These are phyloP conservation scores for Hericium rajendrae DNA, from an alignment of 768 basidiomycete genomes.

Conservation along the genomic window DNA sequence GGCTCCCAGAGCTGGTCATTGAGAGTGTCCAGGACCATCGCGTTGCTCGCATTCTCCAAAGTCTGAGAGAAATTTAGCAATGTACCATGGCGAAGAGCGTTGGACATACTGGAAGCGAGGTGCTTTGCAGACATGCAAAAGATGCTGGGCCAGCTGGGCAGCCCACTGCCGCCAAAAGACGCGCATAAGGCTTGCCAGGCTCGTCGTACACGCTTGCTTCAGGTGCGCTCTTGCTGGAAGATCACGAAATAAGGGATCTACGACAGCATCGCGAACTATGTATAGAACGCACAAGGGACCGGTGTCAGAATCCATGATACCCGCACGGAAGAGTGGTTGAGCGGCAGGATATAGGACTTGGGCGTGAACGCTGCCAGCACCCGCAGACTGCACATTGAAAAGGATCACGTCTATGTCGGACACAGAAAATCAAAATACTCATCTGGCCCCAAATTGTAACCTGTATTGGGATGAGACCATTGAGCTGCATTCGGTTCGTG, in stretches of 20 bases:
- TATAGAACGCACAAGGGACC: constrained; percentile 36
- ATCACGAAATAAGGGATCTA: not conserved
- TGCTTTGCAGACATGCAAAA: constrained; percentile 34
- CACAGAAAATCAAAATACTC: not conserved
- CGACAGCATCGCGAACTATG: not conserved
- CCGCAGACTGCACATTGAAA: constrained; percentile 29
- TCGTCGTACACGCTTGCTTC: constrained; percentile 38
- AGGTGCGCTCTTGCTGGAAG: constrained; percentile 41
- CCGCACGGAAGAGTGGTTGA: constrained; percentile 36
- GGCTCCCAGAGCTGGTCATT: constrained; percentile 51
- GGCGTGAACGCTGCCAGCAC: constrained; percentile 38
- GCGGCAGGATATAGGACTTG: constrained; percentile 30
- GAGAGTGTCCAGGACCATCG: constrained; percentile 33
- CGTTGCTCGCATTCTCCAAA: constrained; percentile 36
- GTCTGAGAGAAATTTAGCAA: constrained; percentile 21
- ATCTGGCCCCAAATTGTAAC: constrained; percentile 47
- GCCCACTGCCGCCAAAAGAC: constrained; percentile 34
- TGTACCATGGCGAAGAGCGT: no score
- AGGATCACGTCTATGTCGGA: not conserved
- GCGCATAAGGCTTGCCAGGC: constrained; percentile 40
- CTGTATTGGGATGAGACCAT: constrained; percentile 15
- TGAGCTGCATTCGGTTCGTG: not conserved
- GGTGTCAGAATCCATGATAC: constrained; percentile 39
- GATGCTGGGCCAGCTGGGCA: constrained; percentile 31
- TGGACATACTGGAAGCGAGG: constrained; percentile 18